phyloP scores from a whole-genome alignment of 805 yeast species.

The Sugiyamaella marilandica region DNA sequence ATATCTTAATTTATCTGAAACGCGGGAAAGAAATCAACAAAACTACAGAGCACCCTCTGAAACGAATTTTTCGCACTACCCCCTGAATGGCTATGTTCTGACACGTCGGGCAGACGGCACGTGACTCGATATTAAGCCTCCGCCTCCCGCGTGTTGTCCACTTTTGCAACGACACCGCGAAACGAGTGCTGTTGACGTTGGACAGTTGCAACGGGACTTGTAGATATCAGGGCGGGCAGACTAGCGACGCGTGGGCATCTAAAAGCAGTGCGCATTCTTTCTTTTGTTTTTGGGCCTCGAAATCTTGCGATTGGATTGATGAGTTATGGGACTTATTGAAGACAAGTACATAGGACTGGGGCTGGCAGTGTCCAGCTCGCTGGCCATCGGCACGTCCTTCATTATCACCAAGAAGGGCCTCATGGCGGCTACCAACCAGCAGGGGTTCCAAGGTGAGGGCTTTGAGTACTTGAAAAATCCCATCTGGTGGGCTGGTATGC shows the following conservation, averaged over 20 bases:
- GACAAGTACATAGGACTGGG: conserved; percentile 88
- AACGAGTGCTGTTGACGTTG: too few relatives aligned
- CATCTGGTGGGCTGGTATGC: conserved; percentile 91
- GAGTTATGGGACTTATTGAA: conserved; percentile 41
- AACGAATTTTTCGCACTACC: too few relatives aligned
- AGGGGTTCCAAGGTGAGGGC: conserved; percentile 68
- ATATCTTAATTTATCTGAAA: too few relatives aligned
- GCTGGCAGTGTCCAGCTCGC: conserved; percentile 77
- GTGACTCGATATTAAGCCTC: not conserved
- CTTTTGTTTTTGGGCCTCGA: too few relatives aligned
- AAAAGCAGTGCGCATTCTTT: too few relatives aligned
- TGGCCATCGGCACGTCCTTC: conserved; percentile 87
- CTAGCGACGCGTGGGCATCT: too few relatives aligned
- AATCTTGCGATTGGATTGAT: not conserved
- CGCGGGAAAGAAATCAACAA: too few relatives aligned
- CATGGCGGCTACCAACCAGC: conserved; percentile 57
- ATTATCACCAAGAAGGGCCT: conserved; percentile 86
- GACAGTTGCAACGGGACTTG: too few relatives aligned
- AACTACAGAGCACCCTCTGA: too few relatives aligned
- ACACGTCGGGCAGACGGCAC: not conserved
- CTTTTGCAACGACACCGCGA: not conserved
- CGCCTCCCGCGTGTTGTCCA: not conserved
- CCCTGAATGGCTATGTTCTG: too few relatives aligned
- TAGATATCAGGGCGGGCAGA: too few relatives aligned
- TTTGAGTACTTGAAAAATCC: conserved; percentile 76